A percentile compares a stretch with the other conserved stretches of the same genome.
Conservation (phyloP, 495 filamentous ascomycete genomes). For the Immersiella caudata region DNA sequence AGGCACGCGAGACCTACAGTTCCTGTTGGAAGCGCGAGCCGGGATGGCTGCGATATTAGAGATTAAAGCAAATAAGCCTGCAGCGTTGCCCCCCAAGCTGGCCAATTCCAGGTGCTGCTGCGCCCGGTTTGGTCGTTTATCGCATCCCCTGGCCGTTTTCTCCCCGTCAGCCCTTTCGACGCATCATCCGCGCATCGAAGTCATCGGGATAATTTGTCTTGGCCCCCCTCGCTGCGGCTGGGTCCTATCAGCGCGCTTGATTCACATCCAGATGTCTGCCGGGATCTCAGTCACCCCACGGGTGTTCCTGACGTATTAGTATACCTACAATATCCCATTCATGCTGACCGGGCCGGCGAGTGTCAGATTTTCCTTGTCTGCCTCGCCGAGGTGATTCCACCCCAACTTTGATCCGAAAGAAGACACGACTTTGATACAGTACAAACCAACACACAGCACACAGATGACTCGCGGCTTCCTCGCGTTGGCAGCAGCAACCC, state of each 20-base stretch:
- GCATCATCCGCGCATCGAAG: neutral
- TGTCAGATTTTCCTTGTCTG: neutral
- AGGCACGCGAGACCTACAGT: neutral
- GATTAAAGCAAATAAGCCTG: constrained; percentile 13
- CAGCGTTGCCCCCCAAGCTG: constrained; percentile 1
- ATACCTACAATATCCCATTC: neutral
- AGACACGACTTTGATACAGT: neutral
- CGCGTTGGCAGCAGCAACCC: neutral
- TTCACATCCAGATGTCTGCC: constrained; percentile 3
- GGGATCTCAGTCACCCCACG: neutral
- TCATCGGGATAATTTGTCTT: constrained; percentile 7
- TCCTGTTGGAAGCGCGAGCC: constrained; percentile 14
- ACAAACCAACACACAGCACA: neutral
- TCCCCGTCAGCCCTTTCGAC: neutral
- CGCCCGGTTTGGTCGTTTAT: neutral
- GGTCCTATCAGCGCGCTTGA: constrained; percentile 6
- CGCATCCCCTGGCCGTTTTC: neutral
- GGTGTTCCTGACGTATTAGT: neutral
- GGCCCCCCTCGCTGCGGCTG: neutral
- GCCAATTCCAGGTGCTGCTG: constrained; percentile 7
- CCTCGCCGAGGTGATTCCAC: neutral
- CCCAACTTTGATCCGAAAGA: too few species aligned
- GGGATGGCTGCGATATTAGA: constrained; percentile 13
- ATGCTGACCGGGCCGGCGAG: neutral
- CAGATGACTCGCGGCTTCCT: neutral